Evolutionary conservation across 2,329 filamentous ascomycete genomes (phyloP).

Genomic region (Colletotrichum salicis): DNA sequence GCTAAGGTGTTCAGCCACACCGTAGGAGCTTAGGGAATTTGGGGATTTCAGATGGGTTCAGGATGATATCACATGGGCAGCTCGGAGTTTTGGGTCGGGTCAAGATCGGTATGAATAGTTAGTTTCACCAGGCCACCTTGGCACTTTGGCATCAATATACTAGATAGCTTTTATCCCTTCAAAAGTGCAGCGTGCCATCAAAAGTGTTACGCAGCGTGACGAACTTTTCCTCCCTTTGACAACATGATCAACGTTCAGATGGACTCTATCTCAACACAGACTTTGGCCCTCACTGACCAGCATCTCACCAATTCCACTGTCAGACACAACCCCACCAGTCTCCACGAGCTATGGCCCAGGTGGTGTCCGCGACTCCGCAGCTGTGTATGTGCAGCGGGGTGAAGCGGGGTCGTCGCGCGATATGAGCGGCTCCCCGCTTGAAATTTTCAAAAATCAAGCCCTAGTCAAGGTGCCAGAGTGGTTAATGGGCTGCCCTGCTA

Average conservation of each 20-base stretch:
- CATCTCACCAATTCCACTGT: neutral
- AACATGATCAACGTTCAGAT: neutral
- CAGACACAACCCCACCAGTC: neutral
- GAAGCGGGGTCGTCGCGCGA: neutral
- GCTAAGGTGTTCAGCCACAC: slow-evolving; percentile 87
- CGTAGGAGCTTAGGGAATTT: slow-evolving; percentile 60
- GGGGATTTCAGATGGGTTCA: neutral
- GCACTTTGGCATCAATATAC: slow-evolving; percentile 13
- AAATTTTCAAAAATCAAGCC: neutral
- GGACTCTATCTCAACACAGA: neutral
- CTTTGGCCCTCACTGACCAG: neutral
- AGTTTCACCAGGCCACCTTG: neutral
- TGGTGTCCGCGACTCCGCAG: neutral
- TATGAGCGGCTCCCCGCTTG: neutral
- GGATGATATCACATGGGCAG: slow-evolving; percentile 8
- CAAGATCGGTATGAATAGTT: neutral
- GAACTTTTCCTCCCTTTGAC: neutral
- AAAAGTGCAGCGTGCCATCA: neutral
- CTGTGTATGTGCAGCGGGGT: neutral
- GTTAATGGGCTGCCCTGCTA: slow-evolving; percentile 5
- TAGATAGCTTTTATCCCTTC: slow-evolving; percentile 3
- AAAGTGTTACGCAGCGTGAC: neutral
- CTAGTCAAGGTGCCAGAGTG: slow-evolving; percentile 2
- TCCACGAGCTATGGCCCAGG: neutral
- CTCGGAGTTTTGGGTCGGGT: slow-evolving; percentile 30